Conservation (phyloP, 352 stramenopile genomes). For the Phytophthora macrochlamydospora region DNA sequence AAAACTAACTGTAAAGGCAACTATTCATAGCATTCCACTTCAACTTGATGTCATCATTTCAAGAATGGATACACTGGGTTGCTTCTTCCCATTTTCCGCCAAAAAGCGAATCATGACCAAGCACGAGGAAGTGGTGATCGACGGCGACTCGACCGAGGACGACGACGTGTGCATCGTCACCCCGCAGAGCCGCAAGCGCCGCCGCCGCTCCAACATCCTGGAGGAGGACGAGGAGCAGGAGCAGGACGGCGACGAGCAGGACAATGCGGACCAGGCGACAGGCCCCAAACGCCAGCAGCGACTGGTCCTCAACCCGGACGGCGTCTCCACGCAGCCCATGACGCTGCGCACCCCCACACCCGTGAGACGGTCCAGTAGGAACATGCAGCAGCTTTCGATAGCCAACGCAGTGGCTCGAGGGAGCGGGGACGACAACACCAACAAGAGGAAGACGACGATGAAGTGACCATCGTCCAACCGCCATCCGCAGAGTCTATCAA, state of each 20-base stretch:
- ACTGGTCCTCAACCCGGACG: slow-evolving; percentile 18
- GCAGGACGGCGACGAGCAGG: background rate
- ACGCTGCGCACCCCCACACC: slow-evolving; percentile 26
- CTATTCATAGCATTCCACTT: background rate
- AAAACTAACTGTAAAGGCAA: background rate
- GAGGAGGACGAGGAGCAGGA: slow-evolving; percentile 59
- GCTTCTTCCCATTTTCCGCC: slow-evolving; percentile 8
- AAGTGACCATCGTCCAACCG: slow-evolving; percentile 59
- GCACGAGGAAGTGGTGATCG: slow-evolving; percentile 75
- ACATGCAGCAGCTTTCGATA: slow-evolving; percentile 39
- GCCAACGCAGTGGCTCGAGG: slow-evolving; percentile 29
- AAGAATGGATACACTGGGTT: background rate
- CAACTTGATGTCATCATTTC: slow-evolving; percentile 2
- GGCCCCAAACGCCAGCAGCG: slow-evolving; percentile 22
- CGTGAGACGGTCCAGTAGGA: slow-evolving; percentile 21
- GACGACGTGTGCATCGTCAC: slow-evolving; percentile 63
- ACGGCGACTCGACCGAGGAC: slow-evolving; percentile 68
- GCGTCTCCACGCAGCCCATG: slow-evolving; percentile 25
- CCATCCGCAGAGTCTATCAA: slow-evolving; percentile 35
- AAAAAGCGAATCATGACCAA: slow-evolving; percentile 16
- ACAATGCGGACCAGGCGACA: background rate
- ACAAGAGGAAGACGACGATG: slow-evolving; percentile 57
- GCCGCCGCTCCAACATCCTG: slow-evolving; percentile 57
- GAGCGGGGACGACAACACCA: slow-evolving; percentile 20
- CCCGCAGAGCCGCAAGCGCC: slow-evolving; percentile 66